phyloP scores from a whole-genome alignment of 352 stramenopile genomes.

The Phytophthora constricta region DNA sequence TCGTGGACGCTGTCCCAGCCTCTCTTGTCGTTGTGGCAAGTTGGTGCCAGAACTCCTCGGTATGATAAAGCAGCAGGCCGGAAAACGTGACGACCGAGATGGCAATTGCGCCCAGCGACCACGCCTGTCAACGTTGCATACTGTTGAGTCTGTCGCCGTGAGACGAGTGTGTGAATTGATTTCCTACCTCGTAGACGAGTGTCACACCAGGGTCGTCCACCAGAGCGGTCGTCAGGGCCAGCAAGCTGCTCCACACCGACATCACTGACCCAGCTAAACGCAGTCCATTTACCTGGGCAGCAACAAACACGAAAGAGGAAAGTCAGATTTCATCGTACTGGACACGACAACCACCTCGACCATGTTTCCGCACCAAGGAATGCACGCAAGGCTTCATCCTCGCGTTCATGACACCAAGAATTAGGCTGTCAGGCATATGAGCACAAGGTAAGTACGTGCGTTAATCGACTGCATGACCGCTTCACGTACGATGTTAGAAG shows the following conservation, averaged over 20 bases:
- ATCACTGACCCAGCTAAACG: constrained; percentile 52
- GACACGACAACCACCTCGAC: neutral
- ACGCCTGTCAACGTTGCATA: constrained; percentile 37
- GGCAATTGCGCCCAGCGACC: constrained; percentile 62
- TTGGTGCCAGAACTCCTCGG: constrained; percentile 60
- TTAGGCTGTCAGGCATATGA: constrained; percentile 15
- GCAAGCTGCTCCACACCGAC: constrained; percentile 44
- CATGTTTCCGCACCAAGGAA: constrained; percentile 51
- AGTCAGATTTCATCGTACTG: neutral
- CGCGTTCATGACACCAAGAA: constrained; percentile 38
- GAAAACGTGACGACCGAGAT: constrained; percentile 47
- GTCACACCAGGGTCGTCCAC: constrained; percentile 53
- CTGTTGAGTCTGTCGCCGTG: neutral
- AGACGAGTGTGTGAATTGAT: neutral
- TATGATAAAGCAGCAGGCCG: constrained; percentile 53
- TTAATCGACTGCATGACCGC: neutral
- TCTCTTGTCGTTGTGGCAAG: constrained; percentile 20
- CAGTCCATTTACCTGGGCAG: constrained; percentile 55
- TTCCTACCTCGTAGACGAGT: constrained; percentile 49
- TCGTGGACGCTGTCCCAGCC: neutral
- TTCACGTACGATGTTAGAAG: constrained; percentile 38
- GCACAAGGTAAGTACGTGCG: neutral
- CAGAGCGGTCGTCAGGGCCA: constrained; percentile 45
- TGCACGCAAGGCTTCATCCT: constrained; percentile 59
- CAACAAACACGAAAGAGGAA: neutral